Evolutionary conservation across 1,284 basidiomycete species (phyloP).

Genomic region (Entoloma clypeatum): DNA sequence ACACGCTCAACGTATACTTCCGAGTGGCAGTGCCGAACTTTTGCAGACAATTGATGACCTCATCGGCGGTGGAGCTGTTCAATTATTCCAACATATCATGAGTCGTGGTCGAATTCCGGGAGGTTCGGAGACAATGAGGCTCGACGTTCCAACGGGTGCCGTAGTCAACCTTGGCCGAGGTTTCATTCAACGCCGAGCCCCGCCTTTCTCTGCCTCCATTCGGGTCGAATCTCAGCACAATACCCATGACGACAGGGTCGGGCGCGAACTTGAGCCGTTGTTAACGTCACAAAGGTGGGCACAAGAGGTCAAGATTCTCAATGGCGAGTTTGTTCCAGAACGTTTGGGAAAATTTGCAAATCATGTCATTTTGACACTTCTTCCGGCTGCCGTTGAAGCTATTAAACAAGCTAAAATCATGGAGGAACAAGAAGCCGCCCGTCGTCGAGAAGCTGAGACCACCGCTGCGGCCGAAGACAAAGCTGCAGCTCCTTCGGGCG

Average conservation of each 20-base stretch:
- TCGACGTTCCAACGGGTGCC: constrained; percentile 65
- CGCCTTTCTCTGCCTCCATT: constrained; percentile 50
- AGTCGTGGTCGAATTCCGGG: constrained; percentile 50
- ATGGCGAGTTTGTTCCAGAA: constrained; percentile 68
- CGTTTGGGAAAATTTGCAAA: constrained; percentile 68
- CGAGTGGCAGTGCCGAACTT: constrained; percentile 53
- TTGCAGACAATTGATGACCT: constrained; percentile 80
- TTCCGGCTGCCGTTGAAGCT: constrained; percentile 74
- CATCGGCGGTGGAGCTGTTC: constrained; percentile 78
- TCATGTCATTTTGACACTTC: constrained; percentile 75
- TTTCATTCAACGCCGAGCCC: constrained; percentile 46
- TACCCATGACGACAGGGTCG: constrained; percentile 44
- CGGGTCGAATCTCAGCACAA: constrained; percentile 56
- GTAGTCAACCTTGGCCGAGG: constrained; percentile 55
- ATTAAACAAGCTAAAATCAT: constrained; percentile 52
- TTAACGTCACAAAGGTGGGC: constrained; percentile 87
- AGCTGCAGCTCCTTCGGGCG: constrained; percentile 22
- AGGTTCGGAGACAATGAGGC: constrained; percentile 61
- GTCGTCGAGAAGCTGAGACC: constrained; percentile 33
- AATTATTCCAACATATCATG: constrained; percentile 80
- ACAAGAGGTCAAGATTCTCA: constrained; percentile 83
- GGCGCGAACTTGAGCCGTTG: constrained; percentile 70
- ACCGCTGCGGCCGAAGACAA: constrained; percentile 31
- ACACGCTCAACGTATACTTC: constrained; percentile 52
- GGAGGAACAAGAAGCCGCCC: constrained; percentile 43